Conservation (phyloP, 352 stramenopile species). For the Globisporangium iwayamae region DNA sequence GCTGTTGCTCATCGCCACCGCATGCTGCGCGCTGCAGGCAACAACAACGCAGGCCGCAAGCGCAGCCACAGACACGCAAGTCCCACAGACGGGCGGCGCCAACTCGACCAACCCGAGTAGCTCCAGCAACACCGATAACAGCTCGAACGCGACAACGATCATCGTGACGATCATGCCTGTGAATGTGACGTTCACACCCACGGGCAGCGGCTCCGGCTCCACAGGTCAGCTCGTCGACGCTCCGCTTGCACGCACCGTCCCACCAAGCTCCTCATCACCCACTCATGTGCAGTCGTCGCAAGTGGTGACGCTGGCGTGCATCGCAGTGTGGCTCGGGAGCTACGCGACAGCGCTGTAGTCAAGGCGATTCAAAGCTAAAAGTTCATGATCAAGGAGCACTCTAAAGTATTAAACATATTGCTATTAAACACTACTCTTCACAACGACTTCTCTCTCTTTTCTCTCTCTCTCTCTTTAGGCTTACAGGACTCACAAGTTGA, state of each 20-base stretch:
- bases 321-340: background rate
- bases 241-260: constrained; percentile 6
- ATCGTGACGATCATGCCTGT: constrained; percentile 10
- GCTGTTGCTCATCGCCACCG: background rate
- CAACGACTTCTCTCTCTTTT: background rate
- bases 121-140: background rate
- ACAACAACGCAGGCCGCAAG: background rate
- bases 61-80: background rate
- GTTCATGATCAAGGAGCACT: background rate
- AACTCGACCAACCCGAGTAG: constrained; percentile 12
- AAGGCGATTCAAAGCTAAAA: background rate
- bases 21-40: background rate
- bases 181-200: constrained; percentile 4
- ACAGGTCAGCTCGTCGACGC: background rate
- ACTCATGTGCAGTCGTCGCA: background rate
- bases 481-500: constrained; percentile 17
- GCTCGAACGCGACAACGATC: constrained; percentile 2
- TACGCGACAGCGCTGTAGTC: background rate
- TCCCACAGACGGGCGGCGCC: constrained; percentile 1
- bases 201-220: background rate
- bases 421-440: background rate
- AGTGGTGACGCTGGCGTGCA: background rate
- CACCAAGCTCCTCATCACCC: background rate
- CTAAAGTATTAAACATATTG: constrained; percentile 2
- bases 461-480: background rate